Evolutionary conservation across 108 stramenopile genomes (phyloP).

Genomic region (Nitzschia sp.): DNA sequence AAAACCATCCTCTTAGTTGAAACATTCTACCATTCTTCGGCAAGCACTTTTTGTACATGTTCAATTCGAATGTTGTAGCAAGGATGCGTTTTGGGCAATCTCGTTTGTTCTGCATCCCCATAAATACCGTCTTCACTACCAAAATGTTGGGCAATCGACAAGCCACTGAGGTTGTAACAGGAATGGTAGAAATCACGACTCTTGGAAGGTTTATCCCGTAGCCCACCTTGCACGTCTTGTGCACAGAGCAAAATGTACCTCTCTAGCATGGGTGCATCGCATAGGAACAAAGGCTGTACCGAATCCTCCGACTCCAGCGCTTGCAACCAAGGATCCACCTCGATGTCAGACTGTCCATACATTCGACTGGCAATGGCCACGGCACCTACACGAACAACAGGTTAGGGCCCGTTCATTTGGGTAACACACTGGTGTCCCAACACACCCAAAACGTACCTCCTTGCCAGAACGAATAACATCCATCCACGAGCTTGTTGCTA

Average conservation of each 20-base stretch:
- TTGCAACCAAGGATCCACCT: conserved; percentile 31
- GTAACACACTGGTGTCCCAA: neutral
- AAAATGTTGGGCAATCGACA: conserved; percentile 87
- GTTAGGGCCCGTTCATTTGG: neutral
- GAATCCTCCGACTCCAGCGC: conserved; percentile 4
- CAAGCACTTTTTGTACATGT: conserved; percentile 34
- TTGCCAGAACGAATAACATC: conserved; percentile 99
- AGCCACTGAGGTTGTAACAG: conserved; percentile 94
- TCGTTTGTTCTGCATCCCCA: conserved; percentile 41
- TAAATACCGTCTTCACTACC: conserved; percentile 15
- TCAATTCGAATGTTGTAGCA: conserved; percentile 79
- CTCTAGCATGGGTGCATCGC: conserved; percentile 79
- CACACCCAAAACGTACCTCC: conserved; percentile 56
- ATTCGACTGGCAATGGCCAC: conserved; percentile 25
- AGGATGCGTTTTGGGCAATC: conserved; percentile 63
- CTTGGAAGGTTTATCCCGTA: conserved; percentile 91
- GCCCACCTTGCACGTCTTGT: conserved; percentile 95
- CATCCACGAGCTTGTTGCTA: conserved; percentile 97
- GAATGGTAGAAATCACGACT: conserved; percentile 96
- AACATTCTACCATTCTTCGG: neutral
- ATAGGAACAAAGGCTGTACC: conserved; percentile 37
- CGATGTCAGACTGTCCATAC: conserved; percentile 1
- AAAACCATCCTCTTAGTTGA: neutral
- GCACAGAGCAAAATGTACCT: conserved; percentile 95
- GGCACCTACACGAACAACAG: conserved; percentile 7